phyloP scores from a whole-genome alignment of 345 rosid genomes.

The Murraya paniculata region DNA sequence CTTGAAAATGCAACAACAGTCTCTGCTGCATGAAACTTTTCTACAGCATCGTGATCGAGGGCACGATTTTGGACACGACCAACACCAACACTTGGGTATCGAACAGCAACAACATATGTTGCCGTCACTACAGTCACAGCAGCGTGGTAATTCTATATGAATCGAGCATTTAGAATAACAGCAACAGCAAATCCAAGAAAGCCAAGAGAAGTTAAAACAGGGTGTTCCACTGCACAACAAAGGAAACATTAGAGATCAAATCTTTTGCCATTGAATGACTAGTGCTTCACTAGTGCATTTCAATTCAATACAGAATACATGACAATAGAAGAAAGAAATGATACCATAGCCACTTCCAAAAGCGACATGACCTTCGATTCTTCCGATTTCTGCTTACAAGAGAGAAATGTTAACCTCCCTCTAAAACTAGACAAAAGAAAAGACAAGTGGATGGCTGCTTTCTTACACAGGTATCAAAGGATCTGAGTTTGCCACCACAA shows the following conservation, averaged over 20 bases:
- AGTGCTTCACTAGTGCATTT: not conserved
- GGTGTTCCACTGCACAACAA: conserved; percentile 50
- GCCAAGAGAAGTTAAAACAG: conserved; percentile 60
- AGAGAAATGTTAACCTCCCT: not conserved
- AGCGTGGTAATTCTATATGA: conserved; percentile 41
- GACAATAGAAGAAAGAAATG: conserved; percentile 12
- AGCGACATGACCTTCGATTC: conserved; percentile 50
- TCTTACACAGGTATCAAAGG: conserved; percentile 70
- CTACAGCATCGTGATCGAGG: conserved; percentile 44
- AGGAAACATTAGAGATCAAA: not conserved
- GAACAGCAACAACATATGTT: conserved; percentile 30
- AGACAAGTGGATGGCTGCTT: conserved; percentile 1
- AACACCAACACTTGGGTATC: conserved; percentile 33
- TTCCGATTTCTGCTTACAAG: conserved; percentile 46
- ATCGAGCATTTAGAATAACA: conserved; percentile 54
- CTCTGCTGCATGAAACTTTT: conserved; percentile 32
- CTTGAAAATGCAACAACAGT: conserved; percentile 50
- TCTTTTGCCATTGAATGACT: not conserved
- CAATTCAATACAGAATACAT: not conserved
- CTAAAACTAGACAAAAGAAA: not conserved
- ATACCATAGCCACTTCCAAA: conserved; percentile 92
- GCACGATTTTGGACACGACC: conserved; percentile 41
- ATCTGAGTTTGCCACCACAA: conserved; percentile 63
- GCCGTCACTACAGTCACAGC: conserved; percentile 35
- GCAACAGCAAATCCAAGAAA: conserved; percentile 79